These are phyloP conservation scores for Leccinum angustisporum DNA, from an alignment of 1,284 basidiomycete genomes.

Conservation along the genomic window DNA sequence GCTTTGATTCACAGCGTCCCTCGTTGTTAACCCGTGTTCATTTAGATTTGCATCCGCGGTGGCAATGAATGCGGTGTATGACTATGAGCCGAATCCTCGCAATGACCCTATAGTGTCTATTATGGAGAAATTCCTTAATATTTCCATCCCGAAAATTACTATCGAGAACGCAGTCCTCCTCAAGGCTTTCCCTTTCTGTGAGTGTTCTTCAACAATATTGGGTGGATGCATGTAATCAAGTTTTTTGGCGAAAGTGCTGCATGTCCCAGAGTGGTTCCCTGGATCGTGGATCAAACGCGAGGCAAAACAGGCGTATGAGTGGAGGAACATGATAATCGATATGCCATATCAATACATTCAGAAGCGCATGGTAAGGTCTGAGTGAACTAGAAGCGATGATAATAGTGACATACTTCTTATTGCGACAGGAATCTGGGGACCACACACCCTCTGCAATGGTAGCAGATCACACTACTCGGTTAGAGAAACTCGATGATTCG, in stretches of 20 bases:
- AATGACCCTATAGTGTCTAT: not conserved
- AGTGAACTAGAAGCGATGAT: not conserved
- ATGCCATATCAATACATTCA: not conserved
- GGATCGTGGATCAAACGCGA: not conserved
- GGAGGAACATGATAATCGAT: not conserved
- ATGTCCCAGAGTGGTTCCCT: not conserved
- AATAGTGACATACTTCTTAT: not conserved
- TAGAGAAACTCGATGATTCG: not conserved
- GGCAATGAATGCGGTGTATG: conserved; percentile 9
- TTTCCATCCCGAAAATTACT: not conserved
- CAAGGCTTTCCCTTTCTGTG: not conserved
- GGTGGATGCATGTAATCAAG: not conserved
- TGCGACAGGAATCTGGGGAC: not conserved
- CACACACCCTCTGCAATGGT: not conserved
- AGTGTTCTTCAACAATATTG: not conserved
- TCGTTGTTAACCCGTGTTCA: too few species aligned
- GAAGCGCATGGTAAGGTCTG: not conserved
- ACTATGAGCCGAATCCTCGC: too few species aligned
- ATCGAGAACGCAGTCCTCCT: not conserved
- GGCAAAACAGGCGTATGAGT: not conserved
- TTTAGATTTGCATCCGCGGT: conserved; percentile 20
- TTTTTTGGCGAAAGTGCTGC: not conserved
- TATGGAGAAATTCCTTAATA: not conserved
- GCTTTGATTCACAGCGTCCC: not conserved
- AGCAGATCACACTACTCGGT: not conserved